Evolutionary conservation across 1,284 basidiomycete genomes (phyloP).

Genomic region (Melampsora americana): DNA sequence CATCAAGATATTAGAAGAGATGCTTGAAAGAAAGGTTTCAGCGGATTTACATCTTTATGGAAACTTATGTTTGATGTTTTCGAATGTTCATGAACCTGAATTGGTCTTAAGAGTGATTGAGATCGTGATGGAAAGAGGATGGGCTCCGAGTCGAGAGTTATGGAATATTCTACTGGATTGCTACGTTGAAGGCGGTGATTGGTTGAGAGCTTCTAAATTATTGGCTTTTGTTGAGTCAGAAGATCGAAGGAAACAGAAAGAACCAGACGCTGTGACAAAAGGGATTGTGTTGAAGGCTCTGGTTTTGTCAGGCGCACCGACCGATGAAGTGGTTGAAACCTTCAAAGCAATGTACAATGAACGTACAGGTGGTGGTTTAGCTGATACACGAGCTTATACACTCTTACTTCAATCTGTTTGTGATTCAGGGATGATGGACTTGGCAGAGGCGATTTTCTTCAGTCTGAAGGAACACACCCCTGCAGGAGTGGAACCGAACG

Average conservation of each 20-base stretch:
- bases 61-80: conserved; percentile 67
- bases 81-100: conserved; percentile 64
- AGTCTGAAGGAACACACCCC: conserved; percentile 51
- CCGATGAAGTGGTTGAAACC: conserved; percentile 64
- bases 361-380: conserved; percentile 58
- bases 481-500: conserved; percentile 50
- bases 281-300: conserved; percentile 79
- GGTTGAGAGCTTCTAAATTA: conserved; percentile 67
- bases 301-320: conserved; percentile 74
- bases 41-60: conserved; percentile 66
- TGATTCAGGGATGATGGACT: conserved; percentile 67
- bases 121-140: conserved; percentile 61
- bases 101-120: conserved; percentile 69
- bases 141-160: conserved; percentile 66
- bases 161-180: conserved; percentile 75
- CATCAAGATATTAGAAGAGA: conserved; percentile 63
- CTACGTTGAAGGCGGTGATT: conserved; percentile 76
- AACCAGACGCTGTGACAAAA: conserved; percentile 59
- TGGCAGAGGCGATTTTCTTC: conserved; percentile 67
- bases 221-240: conserved; percentile 67
- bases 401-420: conserved; percentile 79
- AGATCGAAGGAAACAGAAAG: conserved; percentile 49
- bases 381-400: conserved; percentile 69
- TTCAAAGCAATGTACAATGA: conserved; percentile 63
- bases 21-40: conserved; percentile 60